Conservation (phyloP, 768 basidiomycete genomes). For the Pulveroboletus sp. region DNA sequence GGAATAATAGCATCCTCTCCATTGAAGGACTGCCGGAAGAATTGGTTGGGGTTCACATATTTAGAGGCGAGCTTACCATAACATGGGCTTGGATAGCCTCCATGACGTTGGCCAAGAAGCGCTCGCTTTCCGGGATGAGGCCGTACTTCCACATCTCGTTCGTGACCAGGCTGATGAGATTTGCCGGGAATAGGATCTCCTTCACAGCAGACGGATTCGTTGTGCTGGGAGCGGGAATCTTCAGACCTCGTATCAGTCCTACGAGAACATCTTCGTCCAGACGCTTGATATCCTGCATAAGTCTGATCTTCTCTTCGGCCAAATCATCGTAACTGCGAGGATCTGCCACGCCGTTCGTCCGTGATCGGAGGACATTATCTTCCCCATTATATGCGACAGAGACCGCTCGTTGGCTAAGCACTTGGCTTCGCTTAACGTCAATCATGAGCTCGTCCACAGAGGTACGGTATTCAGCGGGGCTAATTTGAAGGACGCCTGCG, state of each 20-base stretch:
- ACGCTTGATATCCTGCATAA: slow-evolving; percentile 86
- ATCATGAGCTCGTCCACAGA: slow-evolving; percentile 77
- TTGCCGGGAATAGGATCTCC: slow-evolving; percentile 98
- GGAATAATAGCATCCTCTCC: slow-evolving; percentile 95
- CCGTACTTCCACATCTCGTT: slow-evolving; percentile 99
- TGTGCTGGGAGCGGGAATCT: slow-evolving; percentile 87
- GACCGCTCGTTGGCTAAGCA: slow-evolving; percentile 74
- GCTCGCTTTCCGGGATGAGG: slow-evolving; percentile 92
- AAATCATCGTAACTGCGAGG: slow-evolving; percentile 81
- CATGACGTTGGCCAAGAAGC: slow-evolving; percentile 98
- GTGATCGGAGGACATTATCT: slow-evolving; percentile 64
- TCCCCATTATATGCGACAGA: slow-evolving; percentile 87
- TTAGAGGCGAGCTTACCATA: slow-evolving; percentile 65
- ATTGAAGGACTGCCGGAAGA: slow-evolving; percentile 63
- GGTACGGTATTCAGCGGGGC: slow-evolving; percentile 59
- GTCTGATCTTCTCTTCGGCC: slow-evolving; percentile 89
- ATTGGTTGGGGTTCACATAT: slow-evolving; percentile 5
- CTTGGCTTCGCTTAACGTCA: slow-evolving; percentile 66
- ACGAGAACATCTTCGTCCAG: slow-evolving; percentile 92
- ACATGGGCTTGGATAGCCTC: slow-evolving; percentile 96
- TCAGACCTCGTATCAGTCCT: slow-evolving; percentile 85
- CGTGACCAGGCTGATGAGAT: slow-evolving; percentile 94
- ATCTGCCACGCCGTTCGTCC: slow-evolving; percentile 62
- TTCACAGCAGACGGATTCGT: slow-evolving; percentile 92
- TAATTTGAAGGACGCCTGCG: slow-evolving; percentile 68